Conservation (phyloP, 805 yeast genomes). For the Nematodospora valgi region DNA sequence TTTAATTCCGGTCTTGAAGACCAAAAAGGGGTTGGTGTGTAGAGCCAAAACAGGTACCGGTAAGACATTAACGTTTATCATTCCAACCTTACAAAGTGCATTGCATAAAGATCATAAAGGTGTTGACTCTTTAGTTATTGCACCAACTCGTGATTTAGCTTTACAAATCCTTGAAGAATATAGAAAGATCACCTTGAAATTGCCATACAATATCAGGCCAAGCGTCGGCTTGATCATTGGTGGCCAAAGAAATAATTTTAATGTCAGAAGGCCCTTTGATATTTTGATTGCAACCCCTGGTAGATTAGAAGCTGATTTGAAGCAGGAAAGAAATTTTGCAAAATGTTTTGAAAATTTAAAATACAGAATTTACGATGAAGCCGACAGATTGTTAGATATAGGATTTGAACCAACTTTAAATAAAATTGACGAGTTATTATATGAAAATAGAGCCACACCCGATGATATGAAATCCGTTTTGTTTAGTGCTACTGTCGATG, state of each 20-base stretch:
- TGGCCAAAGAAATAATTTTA: conserved; percentile 45
- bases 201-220: conserved; percentile 16
- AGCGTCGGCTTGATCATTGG: conserved; percentile 62
- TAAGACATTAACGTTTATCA: conserved; percentile 83
- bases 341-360: conserved; percentile 51
- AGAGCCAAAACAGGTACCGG: conserved; percentile 97
- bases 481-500: conserved; percentile 86
- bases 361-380: conserved; percentile 82
- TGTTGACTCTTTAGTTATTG: conserved; percentile 56
- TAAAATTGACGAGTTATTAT: conserved; percentile 51
- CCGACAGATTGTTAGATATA: conserved; percentile 79
- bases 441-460: conserved; percentile 24
- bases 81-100: conserved; percentile 51
- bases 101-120: conserved; percentile 23
- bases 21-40: conserved; percentile 67
- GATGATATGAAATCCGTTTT: conserved; percentile 60
- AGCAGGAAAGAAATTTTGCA: conserved; percentile 30
- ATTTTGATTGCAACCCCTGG: conserved; percentile 90
- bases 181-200: conserved; percentile 34
- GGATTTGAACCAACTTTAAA: conserved; percentile 72
- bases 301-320: conserved; percentile 62
- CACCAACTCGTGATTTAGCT: conserved; percentile 92
- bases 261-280: conserved; percentile 39
- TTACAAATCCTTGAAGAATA: conserved; percentile 72
- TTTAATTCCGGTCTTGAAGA: conserved; percentile 52